Evolutionary conservation across 2,329 filamentous ascomycete genomes (phyloP).

Genomic region (Thelonectria rubi): DNA sequence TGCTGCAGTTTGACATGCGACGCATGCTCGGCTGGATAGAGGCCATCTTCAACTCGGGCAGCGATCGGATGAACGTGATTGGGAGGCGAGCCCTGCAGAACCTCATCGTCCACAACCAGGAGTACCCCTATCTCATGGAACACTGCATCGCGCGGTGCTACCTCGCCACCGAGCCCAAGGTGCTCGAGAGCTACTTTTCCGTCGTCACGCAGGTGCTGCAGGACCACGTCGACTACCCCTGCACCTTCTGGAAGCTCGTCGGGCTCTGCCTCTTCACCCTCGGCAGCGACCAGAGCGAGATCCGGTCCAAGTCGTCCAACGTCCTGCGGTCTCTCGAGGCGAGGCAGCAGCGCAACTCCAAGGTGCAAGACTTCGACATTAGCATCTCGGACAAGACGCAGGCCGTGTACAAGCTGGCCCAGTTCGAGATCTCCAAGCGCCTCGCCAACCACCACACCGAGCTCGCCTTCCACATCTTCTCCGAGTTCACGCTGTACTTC

Average conservation of each 20-base stretch:
- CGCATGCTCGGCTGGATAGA: conserved; percentile 97
- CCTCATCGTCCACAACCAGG: conserved; percentile 87
- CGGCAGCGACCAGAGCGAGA: conserved; percentile 88
- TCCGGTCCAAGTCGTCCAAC: conserved; percentile 86
- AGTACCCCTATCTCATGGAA: conserved; percentile 85
- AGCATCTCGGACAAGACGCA: conserved; percentile 99
- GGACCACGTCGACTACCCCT: conserved; percentile 81
- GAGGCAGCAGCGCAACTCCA: conserved; percentile 80
- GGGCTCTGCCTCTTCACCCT: conserved; percentile 90
- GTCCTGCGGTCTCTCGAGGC: conserved; percentile 85
- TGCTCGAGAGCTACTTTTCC: conserved; percentile 93
- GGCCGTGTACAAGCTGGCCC: conserved; percentile 95
- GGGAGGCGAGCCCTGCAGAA: conserved; percentile 89
- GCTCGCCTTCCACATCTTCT: conserved; percentile 92
- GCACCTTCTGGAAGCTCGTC: conserved; percentile 90
- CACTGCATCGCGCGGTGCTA: conserved; percentile 94
- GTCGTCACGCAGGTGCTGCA: conserved; percentile 89
- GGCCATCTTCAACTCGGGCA: conserved; percentile 90
- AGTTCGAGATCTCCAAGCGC: conserved; percentile 94
- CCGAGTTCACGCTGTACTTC: conserved; percentile 94
- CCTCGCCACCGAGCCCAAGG: conserved; percentile 79
- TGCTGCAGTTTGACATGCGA: conserved; percentile 89
- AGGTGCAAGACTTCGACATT: conserved; percentile 96
- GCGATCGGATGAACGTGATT: conserved; percentile 90
- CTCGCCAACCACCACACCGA: conserved; percentile 89